A percentile compares a stretch with the other conserved stretches of the same genome.
Conservation (phyloP, 2,329 filamentous ascomycete species). For the Diaporthe amygdali region DNA sequence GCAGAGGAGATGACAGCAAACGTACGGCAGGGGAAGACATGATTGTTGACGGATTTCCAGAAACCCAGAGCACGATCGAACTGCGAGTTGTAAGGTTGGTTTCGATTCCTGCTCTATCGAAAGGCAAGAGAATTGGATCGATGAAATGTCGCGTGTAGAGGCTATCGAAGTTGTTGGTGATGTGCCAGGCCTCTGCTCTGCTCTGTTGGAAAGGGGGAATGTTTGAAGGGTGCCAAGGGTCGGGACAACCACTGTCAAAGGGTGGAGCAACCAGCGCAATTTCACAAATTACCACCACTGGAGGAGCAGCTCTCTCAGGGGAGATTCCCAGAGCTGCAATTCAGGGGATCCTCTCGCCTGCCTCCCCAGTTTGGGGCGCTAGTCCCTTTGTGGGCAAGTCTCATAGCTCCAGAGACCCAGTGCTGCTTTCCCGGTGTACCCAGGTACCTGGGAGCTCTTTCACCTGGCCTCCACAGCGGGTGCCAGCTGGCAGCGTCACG, state of each 20-base stretch:
- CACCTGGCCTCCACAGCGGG: neutral
- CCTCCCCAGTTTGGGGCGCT: constrained; percentile 16
- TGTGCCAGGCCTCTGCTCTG: constrained; percentile 20
- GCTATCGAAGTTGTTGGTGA: constrained; percentile 15
- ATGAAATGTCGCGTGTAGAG: constrained; percentile 14
- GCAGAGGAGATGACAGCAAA: constrained; percentile 24
- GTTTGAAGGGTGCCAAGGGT: constrained; percentile 22
- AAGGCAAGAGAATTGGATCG: constrained; percentile 4
- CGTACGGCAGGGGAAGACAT: constrained; percentile 34
- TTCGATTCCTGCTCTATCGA: constrained; percentile 27
- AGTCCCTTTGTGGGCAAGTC: constrained; percentile 12
- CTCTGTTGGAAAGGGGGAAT: constrained; percentile 26
- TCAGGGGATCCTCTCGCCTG: constrained; percentile 14
- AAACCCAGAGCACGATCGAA: neutral
- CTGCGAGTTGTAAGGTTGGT: constrained; percentile 15
- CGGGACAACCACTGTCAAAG: constrained; percentile 17
- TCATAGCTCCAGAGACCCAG: neutral
- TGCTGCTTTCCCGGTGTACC: neutral
- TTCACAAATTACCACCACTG: constrained; percentile 20
- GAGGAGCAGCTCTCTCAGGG: constrained; percentile 18
- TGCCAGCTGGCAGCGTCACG: constrained; percentile 10
- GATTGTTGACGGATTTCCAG: constrained; percentile 20
- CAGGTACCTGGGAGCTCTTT: neutral
- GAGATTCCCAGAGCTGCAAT: constrained; percentile 12
- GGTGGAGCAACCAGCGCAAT: constrained; percentile 25